Percentiles rank a stretch among this genome's conserved stretches.
Conservation (phyloP, 2,329 filamentous ascomycete genomes). For the Diplodia mutila region DNA sequence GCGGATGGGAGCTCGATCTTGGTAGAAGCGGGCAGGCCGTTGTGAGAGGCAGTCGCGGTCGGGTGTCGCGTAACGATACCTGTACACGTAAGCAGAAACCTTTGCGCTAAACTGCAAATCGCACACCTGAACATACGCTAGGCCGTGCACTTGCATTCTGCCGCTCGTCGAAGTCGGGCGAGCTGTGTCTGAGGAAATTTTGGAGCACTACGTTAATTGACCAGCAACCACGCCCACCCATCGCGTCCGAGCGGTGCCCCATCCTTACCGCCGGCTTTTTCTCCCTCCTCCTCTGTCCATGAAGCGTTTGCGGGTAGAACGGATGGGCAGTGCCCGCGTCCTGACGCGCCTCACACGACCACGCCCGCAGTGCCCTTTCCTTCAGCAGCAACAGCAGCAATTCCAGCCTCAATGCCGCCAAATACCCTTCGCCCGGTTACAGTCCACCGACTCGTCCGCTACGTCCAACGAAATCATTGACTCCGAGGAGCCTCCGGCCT, state of each 20-base stretch:
- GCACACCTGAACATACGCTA: background rate
- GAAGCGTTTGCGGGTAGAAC: conserved; percentile 65
- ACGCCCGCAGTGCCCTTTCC: conserved; percentile 45
- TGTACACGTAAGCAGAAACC: conserved; percentile 26
- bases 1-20: conserved; percentile 3
- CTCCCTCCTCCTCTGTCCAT: conserved; percentile 41
- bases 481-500: background rate
- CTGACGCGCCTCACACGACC: conserved; percentile 52
- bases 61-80: conserved; percentile 22
- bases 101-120: background rate
- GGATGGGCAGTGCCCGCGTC: conserved; percentile 63
- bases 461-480: background rate
- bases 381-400: conserved; percentile 23
- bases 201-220: conserved; percentile 25
- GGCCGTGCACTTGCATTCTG: conserved; percentile 8
- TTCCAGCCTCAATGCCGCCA: conserved; percentile 21
- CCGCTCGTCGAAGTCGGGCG: conserved; percentile 22
- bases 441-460: conserved; percentile 29
- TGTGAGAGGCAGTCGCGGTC: conserved; percentile 20
- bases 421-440: conserved; percentile 33
- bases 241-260: conserved; percentile 21
- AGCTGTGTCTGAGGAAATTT: conserved; percentile 25
- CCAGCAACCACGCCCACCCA: conserved; percentile 16
- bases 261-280: conserved; percentile 10
- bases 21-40: background rate